Evolutionary conservation across 2,329 filamentous ascomycete species (phyloP).

Genomic region (Dendryphion nanum): DNA sequence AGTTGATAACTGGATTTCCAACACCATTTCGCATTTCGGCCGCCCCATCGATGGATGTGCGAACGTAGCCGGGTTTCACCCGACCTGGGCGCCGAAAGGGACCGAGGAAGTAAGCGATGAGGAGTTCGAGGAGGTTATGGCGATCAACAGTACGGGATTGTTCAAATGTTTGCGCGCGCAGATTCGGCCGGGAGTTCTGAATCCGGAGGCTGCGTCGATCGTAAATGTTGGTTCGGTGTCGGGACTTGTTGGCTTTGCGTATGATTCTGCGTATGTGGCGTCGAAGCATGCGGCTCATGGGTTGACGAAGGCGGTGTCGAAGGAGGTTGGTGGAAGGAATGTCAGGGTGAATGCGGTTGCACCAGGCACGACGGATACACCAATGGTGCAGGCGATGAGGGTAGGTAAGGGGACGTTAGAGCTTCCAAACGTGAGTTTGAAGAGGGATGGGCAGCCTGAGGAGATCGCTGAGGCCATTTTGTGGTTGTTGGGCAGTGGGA

Average conservation of each 20-base stretch:
- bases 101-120: conserved; percentile 10
- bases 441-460: conserved; percentile 34
- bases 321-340: conserved; percentile 9
- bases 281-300: conserved; percentile 14
- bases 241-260: conserved; percentile 12
- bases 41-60: conserved; percentile 9
- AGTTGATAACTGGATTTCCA: conserved; percentile 9
- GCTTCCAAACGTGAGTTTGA: conserved; percentile 35
- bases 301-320: conserved; percentile 10
- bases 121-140: conserved; percentile 9
- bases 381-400: conserved; percentile 11
- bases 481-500: conserved; percentile 10
- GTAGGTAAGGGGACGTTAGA: conserved; percentile 5
- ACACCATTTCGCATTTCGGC: conserved; percentile 6
- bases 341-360: conserved; percentile 12
- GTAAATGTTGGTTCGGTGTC: conserved; percentile 11
- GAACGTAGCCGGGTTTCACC: conserved; percentile 14
- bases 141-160: conserved; percentile 9
- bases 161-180: conserved; percentile 16
- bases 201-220: not conserved
- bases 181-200: conserved; percentile 4
- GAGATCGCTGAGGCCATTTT: conserved; percentile 12
- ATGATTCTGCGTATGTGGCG: conserved; percentile 11
- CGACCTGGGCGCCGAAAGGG: conserved; percentile 7
- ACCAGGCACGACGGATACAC: conserved; percentile 11